Evolutionary conservation across 202 grass and related monocot species (phyloP).

Genomic region (Zizania palustris): DNA sequence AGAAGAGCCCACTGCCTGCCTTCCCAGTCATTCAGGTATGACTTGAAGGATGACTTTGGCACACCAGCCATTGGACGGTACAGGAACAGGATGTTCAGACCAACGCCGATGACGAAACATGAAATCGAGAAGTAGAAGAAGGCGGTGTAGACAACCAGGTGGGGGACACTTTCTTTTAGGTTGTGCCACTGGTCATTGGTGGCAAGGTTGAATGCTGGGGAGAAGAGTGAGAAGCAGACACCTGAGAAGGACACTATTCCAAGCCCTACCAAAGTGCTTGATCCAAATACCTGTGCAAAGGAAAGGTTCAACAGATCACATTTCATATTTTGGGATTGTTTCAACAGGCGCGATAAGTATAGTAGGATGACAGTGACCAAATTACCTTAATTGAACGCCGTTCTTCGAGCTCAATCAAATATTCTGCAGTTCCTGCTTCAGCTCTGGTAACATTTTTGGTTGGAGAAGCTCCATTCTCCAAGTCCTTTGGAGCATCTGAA

Average conservation of each 20-base stretch:
- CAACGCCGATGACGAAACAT: slow-evolving; percentile 70
- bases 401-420: slow-evolving; percentile 75
- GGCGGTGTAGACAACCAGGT: slow-evolving; percentile 91
- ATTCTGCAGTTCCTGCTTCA: slow-evolving; percentile 88
- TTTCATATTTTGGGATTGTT: background rate
- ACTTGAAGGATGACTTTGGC: slow-evolving; percentile 69
- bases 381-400: slow-evolving; percentile 89
- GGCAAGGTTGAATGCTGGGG: slow-evolving; percentile 90
- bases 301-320: background rate
- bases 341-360: background rate
- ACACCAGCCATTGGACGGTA: slow-evolving; percentile 82
- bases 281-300: slow-evolving; percentile 64
- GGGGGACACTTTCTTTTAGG: slow-evolving; percentile 67
- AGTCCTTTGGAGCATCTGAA: slow-evolving; percentile 56
- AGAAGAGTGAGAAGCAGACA: slow-evolving; percentile 92
- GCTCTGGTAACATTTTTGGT: slow-evolving; percentile 46
- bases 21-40: slow-evolving; percentile 86
- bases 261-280: slow-evolving; percentile 70
- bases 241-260: slow-evolving; percentile 86
- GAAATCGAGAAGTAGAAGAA: slow-evolving; percentile 99
- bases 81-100: slow-evolving; percentile 81
- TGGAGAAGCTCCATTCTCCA: slow-evolving; percentile 57
- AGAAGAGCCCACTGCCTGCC: slow-evolving; percentile 93
- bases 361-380: background rate
- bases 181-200: slow-evolving; percentile 95